phyloP scores from a whole-genome alignment of 1,284 basidiomycete species.

The Microbotryum intermedium region DNA sequence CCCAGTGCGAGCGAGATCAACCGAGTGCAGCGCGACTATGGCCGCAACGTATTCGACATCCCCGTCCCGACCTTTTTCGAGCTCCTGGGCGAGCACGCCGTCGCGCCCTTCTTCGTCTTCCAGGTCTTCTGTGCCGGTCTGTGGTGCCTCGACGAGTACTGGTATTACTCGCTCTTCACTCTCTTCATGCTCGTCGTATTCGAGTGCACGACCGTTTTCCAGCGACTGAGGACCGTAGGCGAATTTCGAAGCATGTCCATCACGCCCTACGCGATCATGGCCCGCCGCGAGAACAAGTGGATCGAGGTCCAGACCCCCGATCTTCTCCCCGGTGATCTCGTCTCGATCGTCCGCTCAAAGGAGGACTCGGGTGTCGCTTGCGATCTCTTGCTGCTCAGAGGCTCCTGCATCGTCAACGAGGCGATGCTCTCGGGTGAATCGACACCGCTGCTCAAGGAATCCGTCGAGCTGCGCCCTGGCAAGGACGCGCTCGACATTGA shows the following conservation, averaged over 20 bases:
- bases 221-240: conserved; percentile 78
- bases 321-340: conserved; percentile 79
- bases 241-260: conserved; percentile 95
- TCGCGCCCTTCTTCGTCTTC: conserved; percentile 91
- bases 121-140: conserved; percentile 91
- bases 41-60: conserved; percentile 88
- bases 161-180: conserved; percentile 95
- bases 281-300: conserved; percentile 74
- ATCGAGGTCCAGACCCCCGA: conserved; percentile 66
- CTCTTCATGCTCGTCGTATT: conserved; percentile 94
- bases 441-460: conserved; percentile 87
- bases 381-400: conserved; percentile 76
- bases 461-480: conserved; percentile 70
- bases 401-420: conserved; percentile 90
- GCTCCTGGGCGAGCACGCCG: conserved; percentile 84
- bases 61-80: conserved; percentile 84
- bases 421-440: conserved; percentile 97
- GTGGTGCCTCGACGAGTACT: conserved; percentile 94
- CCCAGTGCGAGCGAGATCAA: conserved; percentile 34
- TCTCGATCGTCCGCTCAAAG: conserved; percentile 69
- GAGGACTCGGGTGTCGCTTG: conserved; percentile 80
- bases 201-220: conserved; percentile 91
- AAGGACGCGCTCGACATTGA: conserved; percentile 72
- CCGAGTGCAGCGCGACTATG: conserved; percentile 53
- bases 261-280: conserved; percentile 73